Evolutionary conservation across 225 moss, liverwort and hornwort species (phyloP), one percentile per base, ranked within the genome.

Genomic region (Pseudoscleropodium purum): DNA sequence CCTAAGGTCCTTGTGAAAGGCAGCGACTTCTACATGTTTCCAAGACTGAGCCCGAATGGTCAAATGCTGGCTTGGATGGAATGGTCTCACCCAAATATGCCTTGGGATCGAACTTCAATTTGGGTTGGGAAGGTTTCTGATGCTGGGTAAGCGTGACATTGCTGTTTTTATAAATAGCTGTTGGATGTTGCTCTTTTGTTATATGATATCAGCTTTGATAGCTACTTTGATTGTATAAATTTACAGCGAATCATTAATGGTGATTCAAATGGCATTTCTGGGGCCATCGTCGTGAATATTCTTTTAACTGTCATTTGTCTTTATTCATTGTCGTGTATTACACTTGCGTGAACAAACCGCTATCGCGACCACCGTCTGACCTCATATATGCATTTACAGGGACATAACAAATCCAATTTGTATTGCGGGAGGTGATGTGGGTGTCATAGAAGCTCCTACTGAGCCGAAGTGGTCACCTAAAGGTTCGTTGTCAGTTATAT

Each of bases 61-160:
- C 85, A 59, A 83, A 91, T 92, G 81, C 85, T 96, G 84, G 94
- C 94, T 79, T 98, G 98, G 97, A 93, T 98, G 91, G 98, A 97
- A 88, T 98, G 97, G 98, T 94, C 95, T 91, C 98, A 98, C 88
- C 97, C 98, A 43, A 94, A 96, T 87, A 96, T 98, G 95, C 97
- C 98, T 39, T 98, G 98, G 98, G 98, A 98, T 93, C 95, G 88
- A 79, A 90, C 97, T 57, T 93, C 98, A 74, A 89, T 98, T 80
- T 98, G 98, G 98, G 95, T 97, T 90, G 98, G 95, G 74, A 85
- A 94, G n/a, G 85, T 98, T 88, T 94, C 94, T 51, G 90, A 91
- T 82, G 81, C 80, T 78, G 97, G 98, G 97, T 95, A 92, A 89
- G 94, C 82, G 51, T 68, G 78, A n/a, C 45, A 45, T 41, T 78